Evolutionary conservation across 2,329 filamentous ascomycete species (phyloP), one percentile per base, ranked within the genome.

Genomic region (Nigrospora osmanthi): DNA sequence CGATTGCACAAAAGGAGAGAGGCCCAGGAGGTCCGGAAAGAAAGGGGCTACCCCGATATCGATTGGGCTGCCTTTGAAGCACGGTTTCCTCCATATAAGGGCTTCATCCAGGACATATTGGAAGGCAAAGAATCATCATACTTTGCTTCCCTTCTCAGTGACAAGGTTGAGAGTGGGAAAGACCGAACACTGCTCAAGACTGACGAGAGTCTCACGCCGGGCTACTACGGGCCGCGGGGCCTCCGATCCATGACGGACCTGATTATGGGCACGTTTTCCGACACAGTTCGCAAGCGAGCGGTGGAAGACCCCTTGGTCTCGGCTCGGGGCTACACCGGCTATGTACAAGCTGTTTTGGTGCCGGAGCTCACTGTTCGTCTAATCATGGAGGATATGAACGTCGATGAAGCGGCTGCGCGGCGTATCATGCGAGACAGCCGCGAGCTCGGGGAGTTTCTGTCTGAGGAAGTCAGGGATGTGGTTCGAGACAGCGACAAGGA

Each of bases 171-270:
- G 45, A 63, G 68, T 2, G 83, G 82, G 12, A 72, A 75, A 56
- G 77, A 76, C 30, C 73, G 78, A 43, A 83, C 76, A 23, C 67
- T 86, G 45, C 68, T 78, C 42, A 75, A 78, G 47, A 80, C 72
- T 42, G 67, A 78, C 28, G 70, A 75, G 40, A 74, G 70, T 45
- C 71, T 84, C 30, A 81, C 77, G 3, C 85, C 86, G 11, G 89
- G 89, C 0, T 95, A 95, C 64, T 95, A 95, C 63, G 89, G 89
- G 2, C 76, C 83, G 3, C 77, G 82, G 16, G 89, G 89, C 1
- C 72, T 85, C 42, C 78, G 78, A 40, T 66, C 76, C 42, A 87
- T 95, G 75, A 85, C 80, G 38, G 82, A 87, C 54, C 76, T 75
- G 44, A 75, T 89, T 34, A 80, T 86, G 47, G 57, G 66, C 4